Percentiles rank a stretch among this genome's conserved stretches.
These are phyloP conservation scores for Aspergillus tubingensis DNA, from an alignment of 2,329 filamentous ascomycete genomes.

Conservation along the genomic window DNA sequence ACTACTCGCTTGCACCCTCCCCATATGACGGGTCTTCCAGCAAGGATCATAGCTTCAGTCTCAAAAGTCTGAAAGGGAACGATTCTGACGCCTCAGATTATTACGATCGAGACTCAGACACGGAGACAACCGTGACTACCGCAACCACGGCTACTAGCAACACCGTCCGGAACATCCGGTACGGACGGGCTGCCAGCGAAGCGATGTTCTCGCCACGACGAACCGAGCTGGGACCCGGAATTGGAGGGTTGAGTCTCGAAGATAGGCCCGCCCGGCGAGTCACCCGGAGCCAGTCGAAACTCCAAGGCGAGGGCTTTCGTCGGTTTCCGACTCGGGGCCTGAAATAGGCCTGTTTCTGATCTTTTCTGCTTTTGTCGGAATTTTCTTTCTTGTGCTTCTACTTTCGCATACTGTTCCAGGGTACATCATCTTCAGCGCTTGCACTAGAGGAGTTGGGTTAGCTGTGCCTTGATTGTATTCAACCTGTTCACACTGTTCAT, in stretches of 20 bases:
- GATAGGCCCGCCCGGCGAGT: slow-evolving; percentile 36
- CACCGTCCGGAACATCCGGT: slow-evolving; percentile 40
- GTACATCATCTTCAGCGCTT: not conserved
- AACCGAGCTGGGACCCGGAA: slow-evolving; percentile 35
- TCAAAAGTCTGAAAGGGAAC: slow-evolving; percentile 33
- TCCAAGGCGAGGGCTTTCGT: slow-evolving; percentile 18
- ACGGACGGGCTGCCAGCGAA: slow-evolving; percentile 28
- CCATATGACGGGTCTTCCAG: slow-evolving; percentile 21
- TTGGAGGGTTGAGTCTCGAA: slow-evolving; percentile 37
- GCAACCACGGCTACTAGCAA: slow-evolving; percentile 36
- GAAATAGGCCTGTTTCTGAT: slow-evolving; percentile 9
- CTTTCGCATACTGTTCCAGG: not conserved
- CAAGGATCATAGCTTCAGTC: slow-evolving; percentile 35
- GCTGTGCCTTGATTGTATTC: not conserved
- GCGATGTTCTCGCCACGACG: slow-evolving; percentile 33
- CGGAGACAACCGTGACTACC: slow-evolving; percentile 38
- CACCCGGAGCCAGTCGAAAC: slow-evolving; percentile 38
- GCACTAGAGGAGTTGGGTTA: slow-evolving; percentile 6
- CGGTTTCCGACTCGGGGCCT: slow-evolving; percentile 20
- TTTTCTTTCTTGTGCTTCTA: slow-evolving; percentile 38
- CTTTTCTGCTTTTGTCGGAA: not conserved
- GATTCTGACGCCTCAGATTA: slow-evolving; percentile 35
- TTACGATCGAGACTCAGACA: slow-evolving; percentile 39
- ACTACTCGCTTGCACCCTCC: slow-evolving; percentile 26
- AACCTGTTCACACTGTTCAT: not conserved